Base-by-base conservation (phyloP, 208 protist genomes). In the Trypanosoma avium region DNA sequence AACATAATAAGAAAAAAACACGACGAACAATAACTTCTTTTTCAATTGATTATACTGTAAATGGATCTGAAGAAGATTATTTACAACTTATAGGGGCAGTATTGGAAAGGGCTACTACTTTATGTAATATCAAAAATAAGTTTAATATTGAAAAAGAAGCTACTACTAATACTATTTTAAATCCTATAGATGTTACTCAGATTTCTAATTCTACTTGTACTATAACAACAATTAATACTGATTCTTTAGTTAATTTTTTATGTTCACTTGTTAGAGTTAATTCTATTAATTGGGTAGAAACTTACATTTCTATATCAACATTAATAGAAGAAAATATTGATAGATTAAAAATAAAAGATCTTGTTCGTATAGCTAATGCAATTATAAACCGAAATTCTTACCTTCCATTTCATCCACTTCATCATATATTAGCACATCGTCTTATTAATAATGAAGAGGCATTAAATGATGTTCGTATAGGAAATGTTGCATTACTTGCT, bases 401-500 rank as follows among this genome's bases (percentile, higher is more conserved):
- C 56, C 61, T 90, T 21, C 88, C 84, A 0, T 79, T 84, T 42
- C 81, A 90, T 55, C 64, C 80, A 5, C 75, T 90, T 43, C 84
- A 90, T 57, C 32, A 33, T n/a, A 52, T 75, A 29, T 71, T 89
- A 30, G 80, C 81, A 32, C 70, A 61, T 15, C 79, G 74, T 1
- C 53, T 94, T 2, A 61, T 90, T 10, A 36, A 70, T 56, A 64
- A 75, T n/a, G 35, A 71, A 6, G 71, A 65, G 21, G 80, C 78
- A 17, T 30, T 81, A 46, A 47, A 17, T 47, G 53, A 77, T 29
- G 59, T 67, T 15, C 30, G 45, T 5, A 21, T 77, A 10, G 71
- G 53, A 26, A 53, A 38, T n/a, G 27, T 65, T 15, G 62, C 74
- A 17, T 22, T 74, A 24, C 29, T 70, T 19, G 52, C 58, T n/a